Evolutionary conservation across 768 basidiomycete genomes (phyloP).

Genomic region (Serendipita indica): DNA sequence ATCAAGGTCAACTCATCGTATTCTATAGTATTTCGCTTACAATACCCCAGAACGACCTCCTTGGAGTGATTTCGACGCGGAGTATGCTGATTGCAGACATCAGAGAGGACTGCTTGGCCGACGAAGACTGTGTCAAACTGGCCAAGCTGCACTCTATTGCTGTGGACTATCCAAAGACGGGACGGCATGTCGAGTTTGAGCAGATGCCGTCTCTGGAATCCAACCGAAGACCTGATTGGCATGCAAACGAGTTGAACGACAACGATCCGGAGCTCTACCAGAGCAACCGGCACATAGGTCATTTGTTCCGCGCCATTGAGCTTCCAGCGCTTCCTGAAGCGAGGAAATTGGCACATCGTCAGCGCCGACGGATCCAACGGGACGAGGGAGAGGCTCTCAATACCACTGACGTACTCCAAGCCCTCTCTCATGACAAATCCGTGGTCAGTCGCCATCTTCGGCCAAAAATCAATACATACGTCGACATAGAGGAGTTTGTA

Average conservation of each 20-base stretch:
- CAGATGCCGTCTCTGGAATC: conserved; percentile 32
- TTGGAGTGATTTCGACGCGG: conserved; percentile 39
- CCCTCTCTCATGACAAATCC: background rate
- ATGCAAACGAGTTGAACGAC: conserved; percentile 35
- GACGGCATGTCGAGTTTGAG: conserved; percentile 28
- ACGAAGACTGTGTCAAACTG: conserved; percentile 37
- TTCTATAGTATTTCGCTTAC: conserved; percentile 50
- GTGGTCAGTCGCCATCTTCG: background rate
- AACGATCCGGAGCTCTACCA: conserved; percentile 31
- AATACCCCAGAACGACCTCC: conserved; percentile 35
- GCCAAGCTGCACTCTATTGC: conserved; percentile 41
- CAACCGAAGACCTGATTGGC: conserved; percentile 43
- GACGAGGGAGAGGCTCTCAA: background rate
- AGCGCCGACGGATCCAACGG: conserved; percentile 16
- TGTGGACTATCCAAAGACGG: conserved; percentile 52
- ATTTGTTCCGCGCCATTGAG: conserved; percentile 45
- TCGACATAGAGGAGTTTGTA: background rate
- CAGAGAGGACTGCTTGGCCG: conserved; percentile 38
- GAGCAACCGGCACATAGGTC: conserved; percentile 43
- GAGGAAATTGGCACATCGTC: conserved; percentile 15
- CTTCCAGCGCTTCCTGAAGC: conserved; percentile 28
- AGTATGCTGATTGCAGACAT: conserved; percentile 34
- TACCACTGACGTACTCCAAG: background rate
- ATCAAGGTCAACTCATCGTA: conserved; percentile 29
- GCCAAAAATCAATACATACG: conserved; percentile 5